Percentiles rank a stretch among this genome's conserved stretches.
Conservation (phyloP, 768 basidiomycete species). For the Sutorius australiensis region DNA sequence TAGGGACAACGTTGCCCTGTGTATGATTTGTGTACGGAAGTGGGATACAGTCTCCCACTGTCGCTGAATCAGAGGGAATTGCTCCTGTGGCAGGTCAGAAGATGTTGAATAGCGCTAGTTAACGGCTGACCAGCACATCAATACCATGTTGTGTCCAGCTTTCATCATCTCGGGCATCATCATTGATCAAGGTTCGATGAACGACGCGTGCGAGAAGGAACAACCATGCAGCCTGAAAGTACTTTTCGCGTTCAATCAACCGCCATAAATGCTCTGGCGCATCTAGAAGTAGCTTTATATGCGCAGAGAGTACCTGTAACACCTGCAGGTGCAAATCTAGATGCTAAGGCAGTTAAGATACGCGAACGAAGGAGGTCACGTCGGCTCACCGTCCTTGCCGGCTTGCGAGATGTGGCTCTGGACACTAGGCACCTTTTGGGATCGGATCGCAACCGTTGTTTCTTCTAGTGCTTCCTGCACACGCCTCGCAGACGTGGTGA, state of each 20-base stretch:
- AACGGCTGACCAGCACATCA: slow-evolving; percentile 51
- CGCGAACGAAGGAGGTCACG: neutral
- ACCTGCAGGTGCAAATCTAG: slow-evolving; percentile 65
- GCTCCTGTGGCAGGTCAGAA: slow-evolving; percentile 46
- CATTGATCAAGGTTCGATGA: slow-evolving; percentile 64
- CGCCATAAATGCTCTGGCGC: slow-evolving; percentile 91
- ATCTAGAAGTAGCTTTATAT: slow-evolving; percentile 88
- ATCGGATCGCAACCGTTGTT: slow-evolving; percentile 49
- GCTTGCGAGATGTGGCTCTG: slow-evolving; percentile 39
- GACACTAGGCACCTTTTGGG: slow-evolving; percentile 42
- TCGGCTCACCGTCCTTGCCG: slow-evolving; percentile 42
- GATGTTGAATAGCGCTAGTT: neutral
- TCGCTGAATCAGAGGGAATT: slow-evolving; percentile 84
- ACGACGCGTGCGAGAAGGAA: slow-evolving; percentile 85
- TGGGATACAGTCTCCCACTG: slow-evolving; percentile 92
- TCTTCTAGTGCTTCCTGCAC: slow-evolving; percentile 64
- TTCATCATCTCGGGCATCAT: slow-evolving; percentile 62
- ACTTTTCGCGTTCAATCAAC: slow-evolving; percentile 74
- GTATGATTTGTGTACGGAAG: slow-evolving; percentile 84
- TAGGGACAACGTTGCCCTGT: slow-evolving; percentile 81
- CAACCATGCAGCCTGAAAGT: slow-evolving; percentile 81
- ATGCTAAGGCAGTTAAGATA: slow-evolving; percentile 1
- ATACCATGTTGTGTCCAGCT: slow-evolving; percentile 58
- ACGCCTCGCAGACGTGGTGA: slow-evolving; percentile 62
- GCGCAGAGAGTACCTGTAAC: slow-evolving; percentile 76